These are phyloP conservation scores for Cyanodermella asteris DNA, from an alignment of 2,329 filamentous ascomycete species.

Conservation along the genomic window DNA sequence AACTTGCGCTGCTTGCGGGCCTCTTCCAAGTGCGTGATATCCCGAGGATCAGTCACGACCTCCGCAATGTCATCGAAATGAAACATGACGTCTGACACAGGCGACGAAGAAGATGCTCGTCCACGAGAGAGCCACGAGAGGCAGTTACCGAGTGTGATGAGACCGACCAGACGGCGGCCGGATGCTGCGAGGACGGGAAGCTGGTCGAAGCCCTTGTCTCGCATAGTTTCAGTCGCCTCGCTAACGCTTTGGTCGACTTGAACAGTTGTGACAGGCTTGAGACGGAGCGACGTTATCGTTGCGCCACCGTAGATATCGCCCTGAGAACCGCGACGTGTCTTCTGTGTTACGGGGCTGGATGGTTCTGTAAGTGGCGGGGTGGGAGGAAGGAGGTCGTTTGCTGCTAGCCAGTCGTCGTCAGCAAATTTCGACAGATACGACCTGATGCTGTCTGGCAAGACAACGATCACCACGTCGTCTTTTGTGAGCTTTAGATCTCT, in stretches of 20 bases:
- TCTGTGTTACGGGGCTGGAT: conserved; percentile 11
- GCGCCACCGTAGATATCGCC: conserved; percentile 44
- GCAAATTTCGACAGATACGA: conserved; percentile 88
- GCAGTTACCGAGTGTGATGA: conserved; percentile 87
- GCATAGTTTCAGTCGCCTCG: conserved; percentile 92
- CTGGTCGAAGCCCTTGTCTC: conserved; percentile 94
- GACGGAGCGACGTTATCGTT: conserved; percentile 59
- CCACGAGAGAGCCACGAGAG: conserved; percentile 75
- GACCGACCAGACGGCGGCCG: conserved; percentile 54
- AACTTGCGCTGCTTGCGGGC: conserved; percentile 42
- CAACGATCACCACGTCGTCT: conserved; percentile 71
- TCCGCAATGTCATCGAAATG: conserved; percentile 76
- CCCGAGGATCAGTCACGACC: conserved; percentile 68
- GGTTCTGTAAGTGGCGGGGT: conserved; percentile 25
- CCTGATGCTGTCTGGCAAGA: conserved; percentile 87
- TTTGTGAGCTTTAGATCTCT: conserved; percentile 58
- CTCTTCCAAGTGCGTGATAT: conserved; percentile 24
- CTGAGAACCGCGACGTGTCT: conserved; percentile 12
- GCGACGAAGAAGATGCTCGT: conserved; percentile 49
- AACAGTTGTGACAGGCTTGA: conserved; percentile 87
- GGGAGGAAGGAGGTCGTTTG: conserved; percentile 68
- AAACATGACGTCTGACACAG: conserved; percentile 85
- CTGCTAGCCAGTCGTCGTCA: conserved; percentile 95
- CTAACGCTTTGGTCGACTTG: conserved; percentile 48
- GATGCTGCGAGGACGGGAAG: conserved; percentile 62